These are phyloP conservation scores for Arthromyces matolae DNA, from an alignment of 768 basidiomycete species.

Conservation along the genomic window DNA sequence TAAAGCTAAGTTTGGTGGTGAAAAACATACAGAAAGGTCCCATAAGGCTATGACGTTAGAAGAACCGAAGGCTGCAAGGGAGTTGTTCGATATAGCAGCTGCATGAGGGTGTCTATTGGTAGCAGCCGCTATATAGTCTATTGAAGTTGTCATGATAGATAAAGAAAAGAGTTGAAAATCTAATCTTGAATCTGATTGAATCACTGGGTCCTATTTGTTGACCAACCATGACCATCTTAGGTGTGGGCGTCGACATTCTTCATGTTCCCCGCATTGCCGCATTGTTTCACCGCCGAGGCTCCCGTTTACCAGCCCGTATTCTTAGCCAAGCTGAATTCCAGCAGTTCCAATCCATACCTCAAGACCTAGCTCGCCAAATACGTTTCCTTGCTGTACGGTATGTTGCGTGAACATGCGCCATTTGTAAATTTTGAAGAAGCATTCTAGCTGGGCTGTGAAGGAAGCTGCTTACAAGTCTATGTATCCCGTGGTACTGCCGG, in stretches of 20 bases:
- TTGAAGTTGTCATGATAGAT: slow-evolving; percentile 25
- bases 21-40: slow-evolving; percentile 34
- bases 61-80: slow-evolving; percentile 44
- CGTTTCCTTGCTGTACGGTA: slow-evolving; percentile 76
- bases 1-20: no score
- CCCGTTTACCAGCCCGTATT: slow-evolving; percentile 55
- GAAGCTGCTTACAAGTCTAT: slow-evolving; percentile 87
- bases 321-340: slow-evolving; percentile 48
- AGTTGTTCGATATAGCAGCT: slow-evolving; percentile 43
- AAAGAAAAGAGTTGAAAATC: slow-evolving; percentile 2
- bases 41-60: slow-evolving; percentile 44
- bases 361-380: slow-evolving; percentile 22
- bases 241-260: slow-evolving; percentile 75
- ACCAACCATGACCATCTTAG: slow-evolving; percentile 55
- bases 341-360: slow-evolving; percentile 35
- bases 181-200: not conserved
- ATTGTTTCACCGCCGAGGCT: slow-evolving; percentile 46
- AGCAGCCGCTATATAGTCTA: slow-evolving; percentile 43
- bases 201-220: not conserved
- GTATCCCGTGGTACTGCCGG: slow-evolving; percentile 55
- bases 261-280: slow-evolving; percentile 61
- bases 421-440: no score
- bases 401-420: slow-evolving; percentile 17
- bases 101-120: slow-evolving; percentile 46
- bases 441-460: slow-evolving; percentile 74